Base-by-base conservation (phyloP, 1,139 yeast species). In the Trichomonascaceae sp. region DNA sequence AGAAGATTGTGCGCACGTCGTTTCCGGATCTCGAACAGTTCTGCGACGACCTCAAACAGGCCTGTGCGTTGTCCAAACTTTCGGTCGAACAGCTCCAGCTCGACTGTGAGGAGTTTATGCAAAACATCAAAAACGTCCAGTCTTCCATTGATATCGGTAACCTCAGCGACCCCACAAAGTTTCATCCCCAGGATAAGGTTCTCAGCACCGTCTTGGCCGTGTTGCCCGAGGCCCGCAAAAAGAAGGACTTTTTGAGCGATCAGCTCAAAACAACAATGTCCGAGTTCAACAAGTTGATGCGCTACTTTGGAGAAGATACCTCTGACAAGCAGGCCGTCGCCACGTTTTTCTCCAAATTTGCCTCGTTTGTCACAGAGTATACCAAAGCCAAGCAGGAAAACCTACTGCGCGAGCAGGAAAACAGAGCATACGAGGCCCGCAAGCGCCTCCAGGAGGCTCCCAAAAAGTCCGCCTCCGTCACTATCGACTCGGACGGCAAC, bases 151-250 rank as follows among this genome's bases (percentile, higher is more conserved):
- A 69, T 26, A 66, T 67, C 40, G 98, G 98, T 1, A 76, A 74
- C 41, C 63, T 89, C 43, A 78, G 93, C 43, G 81, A 81, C 40
- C 64, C 72, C 2, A 51, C 64, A 2, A 60, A 60, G 31, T 62
- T 87, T 39, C 95, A 89, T 52, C 95, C 95, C 0, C 69, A 74
- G 27, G 98, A 89, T 53, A 60, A 64, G 36, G 67, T 87, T 3
- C 49, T 81, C 32, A 51, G 57, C 1, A 64, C 63, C 13, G 72
- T 81, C 4, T 56, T 77, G 34, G 70, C 71, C 25, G 70, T 64
- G 36, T 46, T 70, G 15, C 65, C 64, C 3, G 65, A 64, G 32
- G 95, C 96, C 0, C 66, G 72, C 33, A 60, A 62, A 32, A 81
- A 79, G 54, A 68, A 73, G 32, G 61, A 65, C 5, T 52, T 69